A percentile compares a stretch with the other conserved stretches of the same genome.
These are phyloP conservation scores for Xylariaceae sp. DNA, from an alignment of 2,329 filamentous ascomycete genomes.

Conservation along the genomic window DNA sequence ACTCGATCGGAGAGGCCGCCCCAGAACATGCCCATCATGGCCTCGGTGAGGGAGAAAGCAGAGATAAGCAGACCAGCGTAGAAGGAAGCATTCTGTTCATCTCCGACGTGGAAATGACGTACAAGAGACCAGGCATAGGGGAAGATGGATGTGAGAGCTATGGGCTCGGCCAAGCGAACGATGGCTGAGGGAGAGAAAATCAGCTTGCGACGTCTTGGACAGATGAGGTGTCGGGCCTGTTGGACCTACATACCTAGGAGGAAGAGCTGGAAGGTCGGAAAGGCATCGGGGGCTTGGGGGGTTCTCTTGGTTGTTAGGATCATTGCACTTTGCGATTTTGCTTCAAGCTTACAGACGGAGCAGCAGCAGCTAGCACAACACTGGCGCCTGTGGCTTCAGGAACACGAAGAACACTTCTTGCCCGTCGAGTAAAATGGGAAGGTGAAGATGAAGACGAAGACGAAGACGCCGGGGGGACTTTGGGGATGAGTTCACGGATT, in stretches of 20 bases:
- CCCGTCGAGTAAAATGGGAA: too few species aligned
- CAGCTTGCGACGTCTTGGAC: conserved; percentile 2
- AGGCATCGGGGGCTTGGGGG: conserved; percentile 62
- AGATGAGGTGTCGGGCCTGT: neutral
- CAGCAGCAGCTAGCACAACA: conserved; percentile 38
- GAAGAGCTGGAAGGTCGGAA: conserved; percentile 77
- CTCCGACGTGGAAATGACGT: conserved; percentile 67
- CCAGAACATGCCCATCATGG: conserved; percentile 83
- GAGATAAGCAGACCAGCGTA: conserved; percentile 86
- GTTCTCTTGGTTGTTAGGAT: conserved; percentile 46
- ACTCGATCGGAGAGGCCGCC: conserved; percentile 75
- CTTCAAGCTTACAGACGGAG: conserved; percentile 37
- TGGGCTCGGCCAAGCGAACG: conserved; percentile 86
- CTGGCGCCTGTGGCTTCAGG: conserved; percentile 14
- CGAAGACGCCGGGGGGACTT: too few species aligned
- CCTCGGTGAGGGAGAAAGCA: conserved; percentile 77
- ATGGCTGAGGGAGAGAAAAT: conserved; percentile 56
- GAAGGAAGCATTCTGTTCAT: conserved; percentile 71
- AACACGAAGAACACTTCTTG: neutral
- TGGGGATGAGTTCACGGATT: too few species aligned
- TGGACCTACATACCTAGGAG: conserved; percentile 61
- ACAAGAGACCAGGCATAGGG: conserved; percentile 86
- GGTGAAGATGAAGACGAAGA: too few species aligned
- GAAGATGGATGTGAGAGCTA: conserved; percentile 88
- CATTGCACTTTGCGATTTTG: conserved; percentile 42